Evolutionary conservation across 768 basidiomycete species (phyloP).

Genomic region (Hygrophorus pudorinus): DNA sequence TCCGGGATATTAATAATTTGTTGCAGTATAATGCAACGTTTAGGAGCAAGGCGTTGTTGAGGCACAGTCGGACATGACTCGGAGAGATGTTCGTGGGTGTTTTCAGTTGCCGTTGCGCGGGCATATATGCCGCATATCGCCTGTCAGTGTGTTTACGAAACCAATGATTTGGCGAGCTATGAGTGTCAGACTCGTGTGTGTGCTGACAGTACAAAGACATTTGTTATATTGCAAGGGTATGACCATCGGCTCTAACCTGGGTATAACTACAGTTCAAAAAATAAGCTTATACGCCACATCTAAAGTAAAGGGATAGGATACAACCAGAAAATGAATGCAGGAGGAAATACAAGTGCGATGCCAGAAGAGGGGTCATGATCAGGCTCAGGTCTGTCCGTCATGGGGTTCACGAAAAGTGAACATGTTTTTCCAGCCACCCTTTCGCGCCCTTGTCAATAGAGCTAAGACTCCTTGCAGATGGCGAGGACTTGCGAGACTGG

Average conservation of each 20-base stretch:
- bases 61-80: conserved; percentile 57
- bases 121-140: too few species aligned
- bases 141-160: too few species aligned
- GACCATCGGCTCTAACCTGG: neutral
- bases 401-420: neutral
- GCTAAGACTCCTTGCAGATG: conserved; percentile 9
- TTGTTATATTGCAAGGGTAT: too few species aligned
- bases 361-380: too few species aligned
- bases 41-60: conserved; percentile 74
- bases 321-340: neutral
- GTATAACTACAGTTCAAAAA: neutral
- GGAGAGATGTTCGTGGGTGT: neutral
- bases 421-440: conserved; percentile 9
- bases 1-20: conserved; percentile 91
- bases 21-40: conserved; percentile 94
- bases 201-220: too few species aligned
- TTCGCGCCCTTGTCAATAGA: conserved; percentile 11
- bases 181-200: too few species aligned
- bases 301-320: neutral
- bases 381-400: too few species aligned
- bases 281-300: neutral
- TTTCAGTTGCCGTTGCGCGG: too few species aligned
- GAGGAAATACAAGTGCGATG: too few species aligned
- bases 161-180: too few species aligned
- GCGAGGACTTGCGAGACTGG: conserved; percentile 15